phyloP scores from a whole-genome alignment of 2,329 filamentous ascomycete genomes.

The Exophiala spinifera region DNA sequence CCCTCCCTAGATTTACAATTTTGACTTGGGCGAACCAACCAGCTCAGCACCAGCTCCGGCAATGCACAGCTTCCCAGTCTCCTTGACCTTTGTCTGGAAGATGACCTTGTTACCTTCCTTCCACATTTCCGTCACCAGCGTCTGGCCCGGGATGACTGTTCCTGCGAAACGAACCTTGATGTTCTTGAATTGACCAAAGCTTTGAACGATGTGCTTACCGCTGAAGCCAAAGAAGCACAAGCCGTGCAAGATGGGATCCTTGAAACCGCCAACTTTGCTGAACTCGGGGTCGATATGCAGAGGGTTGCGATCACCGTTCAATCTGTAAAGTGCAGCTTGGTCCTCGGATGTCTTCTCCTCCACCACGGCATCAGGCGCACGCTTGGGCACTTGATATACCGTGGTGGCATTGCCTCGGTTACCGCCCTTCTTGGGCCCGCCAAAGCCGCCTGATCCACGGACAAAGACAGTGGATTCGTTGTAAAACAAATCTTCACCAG shows the following conservation, averaged over 20 bases:
- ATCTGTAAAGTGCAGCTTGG: constrained; percentile 87
- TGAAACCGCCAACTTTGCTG: constrained; percentile 92
- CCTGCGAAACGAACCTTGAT: constrained; percentile 91
- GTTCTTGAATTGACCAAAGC: constrained; percentile 70
- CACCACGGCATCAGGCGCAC: constrained; percentile 74
- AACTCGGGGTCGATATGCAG: constrained; percentile 94
- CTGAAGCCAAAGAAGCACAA: constrained; percentile 70
- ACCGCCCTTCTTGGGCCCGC: constrained; percentile 70
- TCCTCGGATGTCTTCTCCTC: constrained; percentile 85
- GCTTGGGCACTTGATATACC: constrained; percentile 71
- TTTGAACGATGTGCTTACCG: not conserved
- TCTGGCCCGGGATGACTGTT: constrained; percentile 70
- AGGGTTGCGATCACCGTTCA: constrained; percentile 93
- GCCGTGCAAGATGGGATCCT: constrained; percentile 91
- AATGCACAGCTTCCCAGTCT: constrained; percentile 87
- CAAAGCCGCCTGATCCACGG: constrained; percentile 85
- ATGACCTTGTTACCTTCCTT: constrained; percentile 73
- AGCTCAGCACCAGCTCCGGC: constrained; percentile 77
- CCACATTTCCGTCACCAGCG: constrained; percentile 93
- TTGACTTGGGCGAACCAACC: not conserved
- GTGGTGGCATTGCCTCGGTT: constrained; percentile 80
- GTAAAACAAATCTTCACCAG: constrained; percentile 90
- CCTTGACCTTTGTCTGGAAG: constrained; percentile 85
- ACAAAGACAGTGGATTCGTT: constrained; percentile 95
- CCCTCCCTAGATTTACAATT: constrained; percentile 1